phyloP scores from a whole-genome alignment of 2,329 filamentous ascomycete species.

The Periglandula ipomoeae region DNA sequence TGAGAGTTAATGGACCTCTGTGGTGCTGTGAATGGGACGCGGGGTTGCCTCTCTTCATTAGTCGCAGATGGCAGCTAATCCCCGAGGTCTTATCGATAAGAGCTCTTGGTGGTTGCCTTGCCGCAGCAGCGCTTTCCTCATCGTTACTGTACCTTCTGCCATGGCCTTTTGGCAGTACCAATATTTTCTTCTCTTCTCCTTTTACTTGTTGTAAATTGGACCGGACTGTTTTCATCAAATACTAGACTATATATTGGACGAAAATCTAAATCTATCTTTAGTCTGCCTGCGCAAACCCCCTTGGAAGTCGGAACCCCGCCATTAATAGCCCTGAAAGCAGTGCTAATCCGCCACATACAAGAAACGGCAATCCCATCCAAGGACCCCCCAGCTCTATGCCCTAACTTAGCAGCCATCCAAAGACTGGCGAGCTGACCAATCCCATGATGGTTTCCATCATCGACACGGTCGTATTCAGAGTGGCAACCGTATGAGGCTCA shows the following conservation, averaged over 20 bases:
- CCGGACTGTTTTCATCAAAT: neutral
- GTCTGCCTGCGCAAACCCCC: constrained; percentile 10
- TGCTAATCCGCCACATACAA: constrained; percentile 26
- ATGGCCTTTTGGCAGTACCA: neutral
- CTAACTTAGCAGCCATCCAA: constrained; percentile 35
- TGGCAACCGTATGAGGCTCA: constrained; percentile 43
- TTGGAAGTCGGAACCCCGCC: constrained; percentile 19
- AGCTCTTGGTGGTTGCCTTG: no score
- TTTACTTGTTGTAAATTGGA: no score
- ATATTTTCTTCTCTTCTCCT: neutral
- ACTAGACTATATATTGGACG: no score
- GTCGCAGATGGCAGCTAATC: neutral
- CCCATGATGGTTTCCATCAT: constrained; percentile 40
- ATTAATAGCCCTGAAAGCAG: constrained; percentile 20
- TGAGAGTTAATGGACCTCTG: neutral
- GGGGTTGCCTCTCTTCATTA: neutral
- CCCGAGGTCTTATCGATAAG: neutral
- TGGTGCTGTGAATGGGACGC: neutral
- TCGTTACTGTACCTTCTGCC: no score
- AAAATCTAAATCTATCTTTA: neutral
- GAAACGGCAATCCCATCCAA: constrained; percentile 42
- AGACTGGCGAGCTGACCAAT: constrained; percentile 34
- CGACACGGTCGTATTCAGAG: constrained; percentile 42
- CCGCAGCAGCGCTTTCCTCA: no score
- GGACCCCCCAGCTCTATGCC: constrained; percentile 36